phyloP scores from a whole-genome alignment of 305 asterid genomes.

The Fraxinus paxiana region DNA sequence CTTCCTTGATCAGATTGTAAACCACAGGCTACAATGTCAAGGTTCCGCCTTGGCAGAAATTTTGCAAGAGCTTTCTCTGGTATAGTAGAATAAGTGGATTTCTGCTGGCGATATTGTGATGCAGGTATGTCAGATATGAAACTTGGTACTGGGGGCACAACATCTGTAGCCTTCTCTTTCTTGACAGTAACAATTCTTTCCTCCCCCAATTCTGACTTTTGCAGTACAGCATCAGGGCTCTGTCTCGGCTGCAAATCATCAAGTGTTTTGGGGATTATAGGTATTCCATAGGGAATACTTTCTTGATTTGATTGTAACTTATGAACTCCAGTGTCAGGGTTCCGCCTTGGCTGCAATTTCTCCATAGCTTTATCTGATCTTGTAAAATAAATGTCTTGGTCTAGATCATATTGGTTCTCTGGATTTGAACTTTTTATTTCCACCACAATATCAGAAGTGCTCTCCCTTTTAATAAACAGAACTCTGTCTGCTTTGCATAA shows the following conservation, averaged over 20 bases:
- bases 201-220: conserved; percentile 15
- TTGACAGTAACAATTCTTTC: conserved; percentile 9
- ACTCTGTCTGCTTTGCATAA: conserved; percentile 19
- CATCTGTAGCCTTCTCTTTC: conserved; percentile 20
- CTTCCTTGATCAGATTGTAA: conserved; percentile 25
- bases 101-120: conserved; percentile 16
- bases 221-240: conserved; percentile 21
- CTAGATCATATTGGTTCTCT: conserved; percentile 17
- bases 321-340: conserved; percentile 22
- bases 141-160: conserved; percentile 21
- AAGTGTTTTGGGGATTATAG: background rate
- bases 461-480: conserved; percentile 4
- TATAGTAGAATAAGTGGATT: conserved; percentile 9
- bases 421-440: conserved; percentile 24
- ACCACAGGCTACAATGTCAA: conserved; percentile 22
- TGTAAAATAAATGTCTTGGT: conserved; percentile 14
- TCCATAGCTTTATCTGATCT: conserved; percentile 1
- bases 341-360: conserved; percentile 24
- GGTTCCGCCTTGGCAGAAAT: conserved; percentile 39
- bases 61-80: conserved; percentile 14
- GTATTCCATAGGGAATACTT: background rate
- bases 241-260: conserved; percentile 25
- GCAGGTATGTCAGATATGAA: conserved; percentile 19
- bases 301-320: conserved; percentile 26
- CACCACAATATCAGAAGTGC: conserved; percentile 19